Evolutionary conservation across 164 flowering plant genomes (phyloP).

Genomic region (Aristolochia contorta): DNA sequence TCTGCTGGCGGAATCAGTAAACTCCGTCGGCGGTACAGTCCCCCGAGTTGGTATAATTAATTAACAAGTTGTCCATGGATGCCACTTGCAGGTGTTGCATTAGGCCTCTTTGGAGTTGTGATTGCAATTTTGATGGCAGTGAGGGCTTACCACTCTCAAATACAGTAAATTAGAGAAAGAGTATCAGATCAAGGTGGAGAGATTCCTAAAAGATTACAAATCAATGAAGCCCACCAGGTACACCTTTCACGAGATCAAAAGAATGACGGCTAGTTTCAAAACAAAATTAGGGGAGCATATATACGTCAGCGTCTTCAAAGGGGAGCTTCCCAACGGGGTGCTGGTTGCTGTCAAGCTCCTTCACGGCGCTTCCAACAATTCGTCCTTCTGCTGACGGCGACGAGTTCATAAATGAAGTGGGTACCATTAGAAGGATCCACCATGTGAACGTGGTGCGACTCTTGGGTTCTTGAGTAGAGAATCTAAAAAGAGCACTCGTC

Average conservation of each 20-base stretch:
- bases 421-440: neutral
- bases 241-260: conserved; percentile 21
- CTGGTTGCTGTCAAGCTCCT: neutral
- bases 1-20: too few species aligned
- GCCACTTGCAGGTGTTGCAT: neutral
- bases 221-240: conserved; percentile 22
- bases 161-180: neutral
- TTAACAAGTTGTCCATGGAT: too few species aligned
- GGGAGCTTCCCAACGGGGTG: conserved; percentile 7
- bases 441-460: conserved; percentile 22
- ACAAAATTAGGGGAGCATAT: conserved; percentile 41
- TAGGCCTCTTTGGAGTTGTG: neutral
- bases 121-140: neutral
- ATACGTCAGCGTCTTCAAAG: conserved; percentile 1
- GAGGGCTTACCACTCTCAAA: neutral
- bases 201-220: conserved; percentile 15
- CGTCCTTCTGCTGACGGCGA: conserved; percentile 10
- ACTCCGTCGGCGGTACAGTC: too few species aligned
- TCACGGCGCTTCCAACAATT: too few species aligned
- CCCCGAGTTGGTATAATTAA: too few species aligned
- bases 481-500: conserved; percentile 5
- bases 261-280: conserved; percentile 27
- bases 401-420: conserved; percentile 28
- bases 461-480: conserved; percentile 15
- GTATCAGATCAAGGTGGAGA: conserved; percentile 1